A percentile compares a stretch with the other conserved stretches of the same genome.
These are phyloP conservation scores for Cucurbita maxima DNA, from an alignment of 306 rosid species.

Conservation along the genomic window DNA sequence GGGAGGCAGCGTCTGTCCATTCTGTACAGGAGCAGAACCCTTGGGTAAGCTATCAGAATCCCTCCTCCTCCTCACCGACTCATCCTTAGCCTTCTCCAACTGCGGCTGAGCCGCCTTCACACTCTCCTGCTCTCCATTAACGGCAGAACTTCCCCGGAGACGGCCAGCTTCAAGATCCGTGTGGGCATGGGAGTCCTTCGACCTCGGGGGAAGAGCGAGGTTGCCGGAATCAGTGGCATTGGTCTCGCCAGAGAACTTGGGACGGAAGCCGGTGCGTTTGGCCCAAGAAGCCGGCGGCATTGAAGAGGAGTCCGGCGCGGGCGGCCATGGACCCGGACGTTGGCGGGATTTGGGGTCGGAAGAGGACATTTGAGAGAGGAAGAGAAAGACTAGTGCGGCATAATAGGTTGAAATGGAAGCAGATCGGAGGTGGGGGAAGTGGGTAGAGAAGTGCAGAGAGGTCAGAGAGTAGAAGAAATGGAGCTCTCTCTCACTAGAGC, in stretches of 20 bases:
- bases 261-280: constrained; percentile 71
- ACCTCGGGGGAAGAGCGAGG: constrained; percentile 22
- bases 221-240: constrained; percentile 55
- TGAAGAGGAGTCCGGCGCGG: constrained; percentile 34
- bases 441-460: background rate
- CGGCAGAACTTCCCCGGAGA: constrained; percentile 2
- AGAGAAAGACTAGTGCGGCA: constrained; percentile 17
- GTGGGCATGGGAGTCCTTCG: constrained; percentile 19
- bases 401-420: constrained; percentile 5
- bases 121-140: constrained; percentile 28
- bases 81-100: constrained; percentile 20
- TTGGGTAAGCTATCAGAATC: constrained; percentile 57
- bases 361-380: constrained; percentile 29
- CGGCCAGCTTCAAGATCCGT: constrained; percentile 61
- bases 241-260: constrained; percentile 91
- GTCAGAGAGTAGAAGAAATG: background rate
- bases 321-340: constrained; percentile 85
- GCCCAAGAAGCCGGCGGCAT: constrained; percentile 94
- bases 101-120: constrained; percentile 16
- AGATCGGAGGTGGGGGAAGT: constrained; percentile 25
- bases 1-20: constrained; percentile 25
- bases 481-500: background rate
- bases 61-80: constrained; percentile 42
- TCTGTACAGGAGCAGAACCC: constrained; percentile 18
- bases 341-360: constrained; percentile 51